These are phyloP conservation scores for Penicillium canescens DNA, from an alignment of 495 filamentous ascomycete species.

Conservation along the genomic window DNA sequence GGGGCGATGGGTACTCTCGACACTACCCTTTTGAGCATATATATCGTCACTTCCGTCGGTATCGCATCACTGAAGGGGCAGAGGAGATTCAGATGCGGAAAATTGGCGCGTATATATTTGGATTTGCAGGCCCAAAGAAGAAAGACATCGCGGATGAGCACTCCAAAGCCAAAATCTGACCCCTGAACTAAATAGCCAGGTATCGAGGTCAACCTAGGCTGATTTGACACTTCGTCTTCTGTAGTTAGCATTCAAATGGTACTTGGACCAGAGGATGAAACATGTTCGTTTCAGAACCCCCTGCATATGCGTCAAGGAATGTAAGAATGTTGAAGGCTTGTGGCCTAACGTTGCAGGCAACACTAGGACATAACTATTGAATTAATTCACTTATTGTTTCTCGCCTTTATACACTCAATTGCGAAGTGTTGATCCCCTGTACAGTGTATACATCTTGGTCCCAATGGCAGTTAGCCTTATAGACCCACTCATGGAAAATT, in stretches of 20 bases:
- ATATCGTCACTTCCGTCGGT: constrained; percentile 51
- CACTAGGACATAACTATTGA: not conserved
- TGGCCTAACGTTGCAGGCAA: not conserved
- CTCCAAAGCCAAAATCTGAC: constrained; percentile 18
- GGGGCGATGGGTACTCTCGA: constrained; percentile 49
- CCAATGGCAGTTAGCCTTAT: too few relatives aligned
- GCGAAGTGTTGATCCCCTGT: not conserved
- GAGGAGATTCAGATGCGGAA: constrained; percentile 53
- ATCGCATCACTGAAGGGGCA: constrained; percentile 52
- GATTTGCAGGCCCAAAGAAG: constrained; percentile 33
- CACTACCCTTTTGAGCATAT: constrained; percentile 54
- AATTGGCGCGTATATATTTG: constrained; percentile 47
- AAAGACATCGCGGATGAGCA: constrained; percentile 2
- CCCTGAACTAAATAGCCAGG: not conserved
- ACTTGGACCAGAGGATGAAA: not conserved
- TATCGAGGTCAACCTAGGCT: not conserved
- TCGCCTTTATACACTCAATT: too few relatives aligned
- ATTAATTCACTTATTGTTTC: not conserved
- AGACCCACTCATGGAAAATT: too few relatives aligned
- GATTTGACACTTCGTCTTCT: not conserved
- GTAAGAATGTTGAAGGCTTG: not conserved
- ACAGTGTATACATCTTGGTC: too few relatives aligned
- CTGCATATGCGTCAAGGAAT: not conserved
- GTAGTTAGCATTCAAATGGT: not conserved
- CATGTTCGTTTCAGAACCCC: not conserved